Conservation (phyloP, 148 eudicot genomes). For the Heliamphora exappendiculata region DNA sequence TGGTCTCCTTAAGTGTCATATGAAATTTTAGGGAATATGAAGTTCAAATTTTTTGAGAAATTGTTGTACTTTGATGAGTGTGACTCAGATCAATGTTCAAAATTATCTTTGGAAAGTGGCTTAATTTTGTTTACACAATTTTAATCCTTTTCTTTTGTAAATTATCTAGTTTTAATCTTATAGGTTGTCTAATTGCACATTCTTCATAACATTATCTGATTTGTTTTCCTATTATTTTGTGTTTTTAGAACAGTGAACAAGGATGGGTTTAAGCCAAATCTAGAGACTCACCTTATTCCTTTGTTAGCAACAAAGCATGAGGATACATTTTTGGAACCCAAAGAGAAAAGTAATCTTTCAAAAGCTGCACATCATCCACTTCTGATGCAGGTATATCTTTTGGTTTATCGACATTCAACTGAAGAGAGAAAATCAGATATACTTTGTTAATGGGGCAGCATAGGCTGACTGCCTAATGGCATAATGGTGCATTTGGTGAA, state of each 20-base stretch:
- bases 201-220: background rate
- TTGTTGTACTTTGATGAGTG: background rate
- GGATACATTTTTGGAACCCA: constrained; percentile 36
- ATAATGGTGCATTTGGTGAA: background rate
- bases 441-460: background rate
- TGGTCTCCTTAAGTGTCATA: background rate
- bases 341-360: constrained; percentile 35
- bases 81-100: background rate
- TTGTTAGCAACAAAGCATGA: constrained; percentile 62
- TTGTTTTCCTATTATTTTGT: constrained; percentile 6
- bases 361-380: constrained; percentile 72
- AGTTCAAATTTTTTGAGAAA: background rate
- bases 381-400: constrained; percentile 65
- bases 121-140: background rate
- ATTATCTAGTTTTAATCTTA: background rate
- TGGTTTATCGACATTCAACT: constrained; percentile 1
- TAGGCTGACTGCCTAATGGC: background rate
- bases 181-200: background rate
- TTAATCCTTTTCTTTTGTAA: background rate
- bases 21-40: background rate
- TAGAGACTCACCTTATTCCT: constrained; percentile 90
- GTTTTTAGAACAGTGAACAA: constrained; percentile 68
- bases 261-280: constrained; percentile 95
- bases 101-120: background rate
- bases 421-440: background rate